Evolutionary conservation across 768 basidiomycete species (phyloP), one percentile per base, ranked within the genome.

Genomic region (Cubamyces sp.): DNA sequence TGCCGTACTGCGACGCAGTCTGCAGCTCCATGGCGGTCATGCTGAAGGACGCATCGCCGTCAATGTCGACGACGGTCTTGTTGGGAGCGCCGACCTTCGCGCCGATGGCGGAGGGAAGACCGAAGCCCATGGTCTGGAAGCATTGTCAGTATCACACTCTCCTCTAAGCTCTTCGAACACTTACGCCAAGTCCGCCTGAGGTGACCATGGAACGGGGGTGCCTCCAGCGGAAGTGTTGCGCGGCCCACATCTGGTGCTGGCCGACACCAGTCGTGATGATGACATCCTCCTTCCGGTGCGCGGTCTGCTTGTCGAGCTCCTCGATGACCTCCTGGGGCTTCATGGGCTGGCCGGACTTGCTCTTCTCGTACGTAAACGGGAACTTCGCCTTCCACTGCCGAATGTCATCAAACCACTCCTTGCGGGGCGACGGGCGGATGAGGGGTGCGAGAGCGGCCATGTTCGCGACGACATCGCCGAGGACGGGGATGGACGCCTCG

Each of bases 201-300:
- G 95, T 94, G 56, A 96, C 87, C 89, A 98, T 83, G 48, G 92
- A 83, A 43, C 88, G 82, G 0, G 97, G 97, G 51, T 89, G 78
- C 63, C 78, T 90, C 96, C 96, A 99, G 61, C 96, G 82, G 77
- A 86, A 98, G 74, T 89, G 82, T 75, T 99, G 97, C 43, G 92
- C 93, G 1, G 96, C 96, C 95, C 94, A 98, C 97, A 98, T 98
- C 77, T 99, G 96, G 78, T 98, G 97, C 74, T 99, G 97, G 8
- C 97, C 97, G 21, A 99, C 97, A 68, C 97, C 97, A 16, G 97
- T 99, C 12, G 93, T 76, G 54, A 99, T 77, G 70, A 99, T 77
- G 41, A 97, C 84, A 23, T 98, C 87, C 60, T 92, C 90, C 78
- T 98, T 96, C 74, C 79, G 84, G 61, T 90, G 81, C 50, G 79